These are phyloP conservation scores for Epichloe bromicola DNA, from an alignment of 2,329 filamentous ascomycete genomes.

Conservation along the genomic window DNA sequence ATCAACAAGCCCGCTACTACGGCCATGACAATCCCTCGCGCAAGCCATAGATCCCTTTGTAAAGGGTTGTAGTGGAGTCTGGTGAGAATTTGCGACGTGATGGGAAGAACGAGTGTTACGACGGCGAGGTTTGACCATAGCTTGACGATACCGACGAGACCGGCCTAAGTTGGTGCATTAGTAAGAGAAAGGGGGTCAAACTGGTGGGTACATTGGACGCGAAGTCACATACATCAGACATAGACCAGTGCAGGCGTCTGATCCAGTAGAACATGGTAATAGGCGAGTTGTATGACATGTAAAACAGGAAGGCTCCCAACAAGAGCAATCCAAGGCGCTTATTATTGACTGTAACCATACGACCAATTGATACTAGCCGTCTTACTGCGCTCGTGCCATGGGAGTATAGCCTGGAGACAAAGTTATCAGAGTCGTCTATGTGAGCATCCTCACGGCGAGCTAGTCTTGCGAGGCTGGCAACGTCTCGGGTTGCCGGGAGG, in stretches of 20 bases:
- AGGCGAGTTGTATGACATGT: not conserved
- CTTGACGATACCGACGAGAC: not conserved
- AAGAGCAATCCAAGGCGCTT: conserved; percentile 1
- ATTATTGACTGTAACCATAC: not conserved
- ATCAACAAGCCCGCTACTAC: not conserved
- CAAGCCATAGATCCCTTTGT: conserved; percentile 2
- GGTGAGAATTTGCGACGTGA: not conserved
- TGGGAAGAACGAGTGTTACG: not conserved
- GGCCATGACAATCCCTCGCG: not conserved
- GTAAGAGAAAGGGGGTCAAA: not conserved
- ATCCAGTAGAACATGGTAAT: not conserved
- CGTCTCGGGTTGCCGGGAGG: conserved; percentile 3
- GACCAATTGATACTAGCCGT: not conserved
- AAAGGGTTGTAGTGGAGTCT: not conserved
- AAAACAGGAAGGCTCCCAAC: not conserved
- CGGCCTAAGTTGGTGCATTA: not conserved
- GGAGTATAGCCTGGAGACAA: not conserved
- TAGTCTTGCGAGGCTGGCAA: not conserved
- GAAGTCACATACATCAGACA: not conserved
- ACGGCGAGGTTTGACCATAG: not conserved
- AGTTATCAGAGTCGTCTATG: too few species aligned
- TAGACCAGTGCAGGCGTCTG: not conserved
- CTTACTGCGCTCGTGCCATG: not conserved
- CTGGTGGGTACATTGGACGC: too few species aligned
- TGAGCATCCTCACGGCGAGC: not conserved